Conservation (phyloP, 225 moss, liverwort and hornwort genomes). For the Antitrichia curtipendula region DNA sequence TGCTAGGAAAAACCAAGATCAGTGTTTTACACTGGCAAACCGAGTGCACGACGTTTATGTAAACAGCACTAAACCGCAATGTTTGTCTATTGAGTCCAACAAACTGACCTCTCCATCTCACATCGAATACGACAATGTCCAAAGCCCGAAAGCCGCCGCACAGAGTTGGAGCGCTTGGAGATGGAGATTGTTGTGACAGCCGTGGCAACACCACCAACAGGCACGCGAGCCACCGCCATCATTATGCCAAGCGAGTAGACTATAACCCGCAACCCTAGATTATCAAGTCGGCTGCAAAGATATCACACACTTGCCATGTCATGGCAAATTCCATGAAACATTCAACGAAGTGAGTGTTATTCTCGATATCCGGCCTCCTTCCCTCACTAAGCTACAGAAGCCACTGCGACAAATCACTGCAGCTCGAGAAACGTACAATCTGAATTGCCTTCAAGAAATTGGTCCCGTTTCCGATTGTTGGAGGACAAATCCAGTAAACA, state of each 20-base stretch:
- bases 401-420: not conserved
- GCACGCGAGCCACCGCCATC: constrained; percentile 17
- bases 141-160: not conserved
- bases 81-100: not conserved
- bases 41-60: not conserved
- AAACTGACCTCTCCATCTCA: constrained; percentile 22
- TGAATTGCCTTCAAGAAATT: not conserved
- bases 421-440: not conserved
- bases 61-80: not conserved
- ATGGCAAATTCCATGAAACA: not conserved
- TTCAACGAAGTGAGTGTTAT: not conserved
- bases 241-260: not conserved
- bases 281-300: not conserved
- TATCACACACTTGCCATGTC: not conserved
- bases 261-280: not conserved
- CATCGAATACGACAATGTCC: constrained; percentile 12
- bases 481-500: not conserved
- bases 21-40: not conserved
- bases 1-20: not conserved
- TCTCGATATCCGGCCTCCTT: not conserved
- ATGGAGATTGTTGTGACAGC: not conserved
- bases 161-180: not conserved
- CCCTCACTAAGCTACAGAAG: not conserved
- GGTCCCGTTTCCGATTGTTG: not conserved
- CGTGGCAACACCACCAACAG: constrained; percentile 14